Evolutionary conservation across 345 rosid species (phyloP), one percentile per base, ranked within the genome.

Genomic region (Eucalyptus erythrocorys): DNA sequence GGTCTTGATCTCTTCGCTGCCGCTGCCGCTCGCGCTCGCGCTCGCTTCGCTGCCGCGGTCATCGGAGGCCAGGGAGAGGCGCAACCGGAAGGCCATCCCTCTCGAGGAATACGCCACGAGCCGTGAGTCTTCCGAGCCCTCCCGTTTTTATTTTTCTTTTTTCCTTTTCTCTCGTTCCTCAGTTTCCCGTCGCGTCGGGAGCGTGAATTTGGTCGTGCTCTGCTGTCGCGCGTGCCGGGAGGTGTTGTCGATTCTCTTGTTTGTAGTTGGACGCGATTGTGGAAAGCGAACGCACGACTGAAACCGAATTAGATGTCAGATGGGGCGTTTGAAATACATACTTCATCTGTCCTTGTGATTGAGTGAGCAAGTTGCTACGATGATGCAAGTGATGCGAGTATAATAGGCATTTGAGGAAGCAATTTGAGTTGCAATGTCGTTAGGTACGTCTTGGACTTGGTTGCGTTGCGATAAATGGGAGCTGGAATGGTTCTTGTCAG

Each of bases 11-110:
- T 93, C 94, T 87, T 90, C 89, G 64, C 50, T 96, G 17, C 50
- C 97, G 16, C 16, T 48, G 50, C 17, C 50, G 50, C 50, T 48
- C 50, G 17, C 50, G 15, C 32, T 95, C 86, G 94, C 87, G 84
- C 88, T 94, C 89, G 51, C 92, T 89, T 80, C 93, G 37, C 90
- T 90, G 37, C 97, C 96, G 5, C 94, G 87, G 40, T 87, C 90
- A 40, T 90, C 97, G 13, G 95, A 94, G 45, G 97, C 99, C 55
- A 94, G 97, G 87, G 99, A 96, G 93, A 93, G 99, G 92, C 95
- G 98, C 92, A 94, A 89, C 92, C 95, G 57, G 93, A 96, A 95
- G 94, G 88, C 42, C 85, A 93, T 97, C 88, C 97, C 97, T 86
- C 92, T 93, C 47, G 96, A 96, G 57, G 96, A 95, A 13, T 97